Evolutionary conservation across 2,329 filamentous ascomycete genomes (phyloP).

Genomic region (Alternaria ethzedia): DNA sequence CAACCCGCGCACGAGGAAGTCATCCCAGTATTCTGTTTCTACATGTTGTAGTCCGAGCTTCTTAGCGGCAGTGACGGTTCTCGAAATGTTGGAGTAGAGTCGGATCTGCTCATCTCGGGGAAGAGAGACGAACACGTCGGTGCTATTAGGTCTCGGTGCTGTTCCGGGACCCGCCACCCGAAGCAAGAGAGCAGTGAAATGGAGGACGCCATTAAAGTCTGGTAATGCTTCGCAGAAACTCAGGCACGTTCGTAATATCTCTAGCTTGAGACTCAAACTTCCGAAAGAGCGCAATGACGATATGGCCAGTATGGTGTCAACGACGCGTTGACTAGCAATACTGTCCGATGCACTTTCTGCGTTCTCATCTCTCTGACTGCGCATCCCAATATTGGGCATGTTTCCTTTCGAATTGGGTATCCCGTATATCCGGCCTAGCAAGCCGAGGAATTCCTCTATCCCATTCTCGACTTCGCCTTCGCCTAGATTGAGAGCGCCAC

Average conservation of each 20-base stretch:
- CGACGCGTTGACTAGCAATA: slow-evolving; percentile 47
- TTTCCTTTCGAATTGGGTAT: slow-evolving; percentile 43
- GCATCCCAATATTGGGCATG: slow-evolving; percentile 13
- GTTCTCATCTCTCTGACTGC: slow-evolving; percentile 6
- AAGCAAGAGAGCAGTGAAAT: slow-evolving; percentile 83
- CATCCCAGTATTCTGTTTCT: slow-evolving; percentile 93
- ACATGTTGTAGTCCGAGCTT: slow-evolving; percentile 74
- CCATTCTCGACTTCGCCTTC: slow-evolving; percentile 49
- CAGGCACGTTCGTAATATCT: slow-evolving; percentile 87
- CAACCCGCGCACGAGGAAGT: slow-evolving; percentile 84
- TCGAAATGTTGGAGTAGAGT: slow-evolving; percentile 82
- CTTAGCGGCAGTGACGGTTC: slow-evolving; percentile 78
- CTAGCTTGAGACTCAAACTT: slow-evolving; percentile 79
- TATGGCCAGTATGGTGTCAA: slow-evolving; percentile 65
- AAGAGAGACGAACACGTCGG: slow-evolving; percentile 74
- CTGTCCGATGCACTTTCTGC: slow-evolving; percentile 12
- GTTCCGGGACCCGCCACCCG: slow-evolving; percentile 81
- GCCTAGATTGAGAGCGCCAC: slow-evolving; percentile 71
- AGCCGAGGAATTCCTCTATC: slow-evolving; percentile 50
- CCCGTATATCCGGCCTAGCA: slow-evolving; percentile 53
- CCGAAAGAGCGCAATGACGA: slow-evolving; percentile 67
- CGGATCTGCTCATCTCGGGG: slow-evolving; percentile 82
- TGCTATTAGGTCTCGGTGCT: slow-evolving; percentile 70
- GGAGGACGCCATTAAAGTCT: slow-evolving; percentile 87
- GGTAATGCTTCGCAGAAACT: slow-evolving; percentile 93